Conservation (phyloP, 768 basidiomycete species). For the Boletus rufocinnamomeus region DNA sequence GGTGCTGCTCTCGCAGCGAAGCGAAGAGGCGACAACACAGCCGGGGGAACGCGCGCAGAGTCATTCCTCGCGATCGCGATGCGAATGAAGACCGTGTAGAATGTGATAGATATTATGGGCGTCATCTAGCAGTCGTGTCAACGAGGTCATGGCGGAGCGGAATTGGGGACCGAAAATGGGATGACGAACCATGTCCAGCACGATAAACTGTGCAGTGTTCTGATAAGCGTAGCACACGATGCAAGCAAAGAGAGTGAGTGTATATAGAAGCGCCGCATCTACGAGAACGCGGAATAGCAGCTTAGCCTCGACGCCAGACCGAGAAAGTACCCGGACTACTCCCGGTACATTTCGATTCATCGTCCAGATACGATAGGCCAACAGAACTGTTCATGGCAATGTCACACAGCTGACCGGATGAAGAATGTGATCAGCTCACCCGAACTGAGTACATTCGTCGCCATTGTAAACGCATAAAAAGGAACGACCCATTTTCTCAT, state of each 20-base stretch:
- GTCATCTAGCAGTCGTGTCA: slow-evolving; percentile 14
- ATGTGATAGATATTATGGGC: slow-evolving; percentile 25
- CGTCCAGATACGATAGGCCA: slow-evolving; percentile 23
- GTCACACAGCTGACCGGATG: neutral
- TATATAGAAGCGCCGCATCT: slow-evolving; percentile 21
- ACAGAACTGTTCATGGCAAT: slow-evolving; percentile 5
- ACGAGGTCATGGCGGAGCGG: neutral
- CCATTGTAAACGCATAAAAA: slow-evolving; percentile 24
- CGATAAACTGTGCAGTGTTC: slow-evolving; percentile 11
- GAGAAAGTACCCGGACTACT: slow-evolving; percentile 14
- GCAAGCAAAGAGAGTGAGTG: slow-evolving; percentile 14
- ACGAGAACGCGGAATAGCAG: slow-evolving; percentile 20
- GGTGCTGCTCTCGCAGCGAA: slow-evolving; percentile 11
- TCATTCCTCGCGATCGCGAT: slow-evolving; percentile 18
- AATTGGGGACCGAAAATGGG: neutral
- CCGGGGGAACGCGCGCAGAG: neutral
- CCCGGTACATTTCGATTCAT: slow-evolving; percentile 8
- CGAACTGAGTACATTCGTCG: slow-evolving; percentile 26
- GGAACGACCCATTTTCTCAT: slow-evolving; percentile 11
- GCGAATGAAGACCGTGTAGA: slow-evolving; percentile 21
- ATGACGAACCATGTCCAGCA: slow-evolving; percentile 25
- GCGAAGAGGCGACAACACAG: slow-evolving; percentile 17
- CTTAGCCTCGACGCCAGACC: slow-evolving; percentile 2
- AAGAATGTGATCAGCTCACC: slow-evolving; percentile 6
- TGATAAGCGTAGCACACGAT: slow-evolving; percentile 14